Evolutionary conservation across 202 grass and related monocot species (phyloP), one percentile per base, ranked within the genome.

Genomic region (Saccharum hybrid): DNA sequence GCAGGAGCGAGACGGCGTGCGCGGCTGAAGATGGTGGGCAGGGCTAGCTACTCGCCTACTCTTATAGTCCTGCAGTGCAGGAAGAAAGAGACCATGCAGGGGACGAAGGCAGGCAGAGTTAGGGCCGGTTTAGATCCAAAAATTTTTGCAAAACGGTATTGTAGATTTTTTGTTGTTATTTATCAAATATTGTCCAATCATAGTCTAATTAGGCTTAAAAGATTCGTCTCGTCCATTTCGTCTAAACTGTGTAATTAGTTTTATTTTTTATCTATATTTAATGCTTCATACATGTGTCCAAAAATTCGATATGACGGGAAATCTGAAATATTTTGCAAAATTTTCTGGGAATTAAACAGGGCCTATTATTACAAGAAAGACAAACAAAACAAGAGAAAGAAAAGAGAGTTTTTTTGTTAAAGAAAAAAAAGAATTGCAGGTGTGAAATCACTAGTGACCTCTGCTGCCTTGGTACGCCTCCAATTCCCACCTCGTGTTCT

Each of bases 371-470:
- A 37, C 5, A 37, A 1, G 15, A 14, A 69, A n/a, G 3, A 59
- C 8, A 72, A 83, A 77, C 43, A 72, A 87, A 37, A 72, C 30
- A 65, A 41, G 43, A 21, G 70, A n/a, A 49, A 37, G 7, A 61
- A 68, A 13, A 22, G 9, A 48, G 45, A 38, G 38, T 1, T 28
- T 28, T 28, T 28, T 4, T 39, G 38, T 39, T 39, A 39, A 4
- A n/a, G 1, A 10, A 2, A 4, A 5, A 2, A 28, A 37, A 71
- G 31, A 1, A 28, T 28, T 38, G 60, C 43, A 9, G 1, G 18
- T 28, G 80, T 83, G 80, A 87, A 52, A 75, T 81, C 84, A 66
- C 36, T 63, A 83, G 52, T 72, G 63, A 43, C 54, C 42, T 84
- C 23, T 71, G 41, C 67, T 18, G 45, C 64, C 66, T 22, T 37